A percentile compares a stretch with the other conserved stretches of the same genome.
Evolutionary conservation across 371 early-diverging fungal genomes (phyloP).

Genomic region (Mucor velutinosus): DNA sequence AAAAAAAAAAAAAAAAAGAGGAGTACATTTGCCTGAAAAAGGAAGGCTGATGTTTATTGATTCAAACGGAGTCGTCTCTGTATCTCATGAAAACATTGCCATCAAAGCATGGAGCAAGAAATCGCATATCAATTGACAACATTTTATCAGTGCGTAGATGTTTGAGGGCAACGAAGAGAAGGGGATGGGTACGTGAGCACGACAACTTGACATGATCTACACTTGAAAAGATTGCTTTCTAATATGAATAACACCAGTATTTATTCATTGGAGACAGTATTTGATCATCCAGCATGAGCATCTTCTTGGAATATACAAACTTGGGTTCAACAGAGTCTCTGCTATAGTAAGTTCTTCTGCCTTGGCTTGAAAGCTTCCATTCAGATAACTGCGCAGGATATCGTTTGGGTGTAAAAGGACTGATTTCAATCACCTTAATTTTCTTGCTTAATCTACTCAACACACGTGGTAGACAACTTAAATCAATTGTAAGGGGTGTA

Average conservation of each 20-base stretch:
- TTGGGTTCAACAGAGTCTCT: constrained; percentile 26
- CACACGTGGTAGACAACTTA: constrained; percentile 5
- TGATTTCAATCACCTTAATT: constrained; percentile 28
- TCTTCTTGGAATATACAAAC: constrained; percentile 35
- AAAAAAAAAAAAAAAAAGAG: neutral
- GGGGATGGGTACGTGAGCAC: neutral
- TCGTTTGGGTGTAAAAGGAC: constrained; percentile 11
- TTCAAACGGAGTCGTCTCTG: neutral
- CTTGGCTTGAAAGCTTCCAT: constrained; percentile 15
- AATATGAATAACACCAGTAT: constrained; percentile 39
- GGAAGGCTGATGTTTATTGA: neutral
- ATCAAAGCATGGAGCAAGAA: neutral
- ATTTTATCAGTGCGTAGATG: neutral
- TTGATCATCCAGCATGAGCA: constrained; percentile 14
- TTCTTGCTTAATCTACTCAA: constrained; percentile 1
- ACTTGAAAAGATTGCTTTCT: neutral
- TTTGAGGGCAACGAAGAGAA: neutral
- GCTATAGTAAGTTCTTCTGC: constrained; percentile 26
- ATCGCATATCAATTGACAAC: neutral
- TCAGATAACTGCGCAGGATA: neutral
- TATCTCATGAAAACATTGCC: too few relatives aligned
- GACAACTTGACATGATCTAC: neutral
- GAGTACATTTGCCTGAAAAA: constrained; percentile 2
- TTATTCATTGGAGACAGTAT: constrained; percentile 35
- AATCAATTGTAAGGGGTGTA: constrained; percentile 7